These are phyloP conservation scores for Metschnikowia orientalis DNA, from an alignment of 805 yeast species.

Conservation along the genomic window DNA sequence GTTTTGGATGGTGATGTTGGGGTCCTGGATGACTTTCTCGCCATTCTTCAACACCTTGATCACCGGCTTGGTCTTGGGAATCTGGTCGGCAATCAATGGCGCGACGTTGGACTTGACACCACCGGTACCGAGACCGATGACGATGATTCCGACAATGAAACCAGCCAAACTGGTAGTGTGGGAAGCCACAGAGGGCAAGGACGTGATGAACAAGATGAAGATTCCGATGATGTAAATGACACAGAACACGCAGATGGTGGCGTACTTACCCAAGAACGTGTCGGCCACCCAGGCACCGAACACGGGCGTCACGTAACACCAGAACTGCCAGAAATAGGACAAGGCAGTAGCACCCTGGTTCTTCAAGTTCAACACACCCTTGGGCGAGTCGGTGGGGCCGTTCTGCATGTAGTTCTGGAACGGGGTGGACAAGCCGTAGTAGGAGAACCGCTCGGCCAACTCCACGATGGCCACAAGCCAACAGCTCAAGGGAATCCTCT, in stretches of 20 bases:
- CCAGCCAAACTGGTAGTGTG: constrained; percentile 59
- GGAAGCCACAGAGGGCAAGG: constrained; percentile 55
- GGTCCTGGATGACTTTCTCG: constrained; percentile 48
- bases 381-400: constrained; percentile 33
- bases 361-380: constrained; percentile 59
- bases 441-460: constrained; percentile 76
- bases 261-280: constrained; percentile 67
- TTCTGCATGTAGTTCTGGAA: constrained; percentile 77
- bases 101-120: constrained; percentile 76
- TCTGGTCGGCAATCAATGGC: constrained; percentile 60
- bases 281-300: constrained; percentile 75
- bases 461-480: constrained; percentile 69
- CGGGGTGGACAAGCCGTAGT: constrained; percentile 73
- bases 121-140: constrained; percentile 76
- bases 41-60: constrained; percentile 37
- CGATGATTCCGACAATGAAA: constrained; percentile 48
- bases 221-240: constrained; percentile 59
- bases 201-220: constrained; percentile 61
- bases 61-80: constrained; percentile 38
- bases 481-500: constrained; percentile 48
- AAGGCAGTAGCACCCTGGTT: constrained; percentile 65
- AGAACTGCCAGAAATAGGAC: constrained; percentile 71
- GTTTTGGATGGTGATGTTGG: constrained; percentile 65
- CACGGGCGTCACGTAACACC: constrained; percentile 79
- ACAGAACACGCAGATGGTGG: constrained; percentile 60